Evolutionary conservation across 2,329 filamentous ascomycete genomes (phyloP), one percentile per base, ranked within the genome.

Genomic region (Diplodia seriata): DNA sequence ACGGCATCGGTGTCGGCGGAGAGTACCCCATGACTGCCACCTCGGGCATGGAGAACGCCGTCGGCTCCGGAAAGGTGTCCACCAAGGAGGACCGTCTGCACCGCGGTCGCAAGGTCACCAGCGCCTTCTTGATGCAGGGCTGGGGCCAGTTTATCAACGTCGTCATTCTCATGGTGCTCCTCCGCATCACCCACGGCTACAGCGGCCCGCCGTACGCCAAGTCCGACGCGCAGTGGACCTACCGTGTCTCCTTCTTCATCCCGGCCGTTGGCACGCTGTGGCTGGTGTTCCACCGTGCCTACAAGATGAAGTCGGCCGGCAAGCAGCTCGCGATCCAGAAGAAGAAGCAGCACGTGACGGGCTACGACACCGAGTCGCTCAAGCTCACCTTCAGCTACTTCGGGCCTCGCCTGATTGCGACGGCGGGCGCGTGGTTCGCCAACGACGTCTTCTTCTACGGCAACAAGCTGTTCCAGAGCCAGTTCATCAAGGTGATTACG

Each of bases 401-500:
- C 73, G 93, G 93, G 57, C 90, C 91, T 64, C 93, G 94, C 73
- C 82, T 98, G 29, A 76, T 97, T 23, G 94, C 94, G 61, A 97
- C 94, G 23, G 89, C 94, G 12, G 91, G 91, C 68, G 87, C 89
- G 43, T 98, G 94, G 94, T 98, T 94, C 81, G 92, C 90, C 83
- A 98, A 98, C 80, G 94, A 98, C 76, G 91, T 98, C 72, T 97
- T 98, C 86, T 98, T 98, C 85, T 98, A 98, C 83, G 94, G 94
- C 74, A 97, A 97, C 90, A 97, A 97, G 86, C 90, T 97, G 66
- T 97, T 97, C 87, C 94, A 97, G 82, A 87, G 87, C 70, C 87
- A 94, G 77, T 97, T 97, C 82, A 97, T 97, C 81, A 84, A 83
- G 38, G 91, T 95, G 76, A 90, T 97, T 72, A 91, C 89, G 85